Base-by-base conservation (phyloP, 2,329 filamentous ascomycete species). In the Cercospora nicotianae region DNA sequence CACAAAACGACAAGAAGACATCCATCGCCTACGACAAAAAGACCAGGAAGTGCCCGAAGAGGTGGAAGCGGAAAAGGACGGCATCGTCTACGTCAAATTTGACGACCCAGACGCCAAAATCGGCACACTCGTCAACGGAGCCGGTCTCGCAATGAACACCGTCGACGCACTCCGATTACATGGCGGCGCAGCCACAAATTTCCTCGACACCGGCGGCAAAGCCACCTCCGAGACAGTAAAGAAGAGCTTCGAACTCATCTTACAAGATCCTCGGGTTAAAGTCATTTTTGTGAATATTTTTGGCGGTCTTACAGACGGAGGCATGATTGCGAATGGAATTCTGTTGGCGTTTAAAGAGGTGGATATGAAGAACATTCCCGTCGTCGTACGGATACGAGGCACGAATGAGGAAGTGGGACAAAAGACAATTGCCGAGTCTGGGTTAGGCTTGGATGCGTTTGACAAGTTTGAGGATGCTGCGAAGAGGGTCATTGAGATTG, bases 61-160 rank as follows among this genome's bases (percentile, higher is more conserved):
- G 73, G 79, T 87, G 3, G 86, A 88, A 72, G 90, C 87, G 2
- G 89, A 90, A 75, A 84, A 86, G 67, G 83, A 89, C 67, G 92
- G 92, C 3, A 93, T 96, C 73, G 91, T 95, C 0, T 96, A 94
- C 77, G 86, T 96, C 70, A 89, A 87, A 74, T 84, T 87, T 2
- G 65, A 75, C 65, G 83, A 84, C 2, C 82, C 82, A 0, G 76
- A 82, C 64, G 87, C 85, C 63, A 88, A 88, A 69, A 89, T 96
- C 63, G 93, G 92, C 42, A 96, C 91, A 0, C 83, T 96, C 10
- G 92, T 96, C 71, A 97, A 97, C 75, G 93, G 93, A 53, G 93
- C 94, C 0, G 93, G 93, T 0, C 85, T 97, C 1, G 93, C 93
- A 0, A 95, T 97, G 91, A 95, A 95, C 77, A 96, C 93, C 0